Base-by-base conservation (phyloP, 805 yeast genomes). In the Spathaspora arborariae region DNA sequence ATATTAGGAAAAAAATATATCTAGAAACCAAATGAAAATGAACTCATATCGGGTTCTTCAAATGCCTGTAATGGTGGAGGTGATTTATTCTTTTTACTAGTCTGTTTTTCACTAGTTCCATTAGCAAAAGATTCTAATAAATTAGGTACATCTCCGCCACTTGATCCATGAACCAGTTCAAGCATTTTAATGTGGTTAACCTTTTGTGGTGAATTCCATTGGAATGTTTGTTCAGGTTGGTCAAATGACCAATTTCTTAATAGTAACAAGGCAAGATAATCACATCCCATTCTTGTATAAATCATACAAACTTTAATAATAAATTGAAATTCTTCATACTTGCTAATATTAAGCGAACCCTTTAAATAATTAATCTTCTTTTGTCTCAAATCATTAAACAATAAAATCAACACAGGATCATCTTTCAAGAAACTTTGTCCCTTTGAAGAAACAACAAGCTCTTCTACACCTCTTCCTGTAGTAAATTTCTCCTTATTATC, bases 261-360 rank as follows among this genome's bases (percentile, higher is more conserved):
- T 40, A 90, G 61, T 44, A 80, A 75, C 20, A 87, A 58, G 0
- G 90, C 82, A 37, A 92, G 62, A 49, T 82, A 79, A 56, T 91
- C 96, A 65, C 98, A 91, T 0, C 98, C 98, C 96, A 91, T 88
- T 47, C 95, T 72, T 13, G 80, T 74, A 57, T 89, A 87, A 50
- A 89, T 84, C 33, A 76, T 68, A 6, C 86, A 75, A 6, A 84
- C 84, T 51, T 82, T 79, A 10, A 79, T 56, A 13, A 90, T 75
- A 56, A 84, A 82, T 4, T 74, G 69, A 46, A 78, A 80, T 56
- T 92, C 97, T 37, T 64, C 64, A 2, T 51, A 48, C 1, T 72
- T 66, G 22, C 64, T 65, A 8, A 80, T 62, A 6, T 72, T 69
- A 4, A 73, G 55, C 0, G 83, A 72, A 1, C 83, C 85, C 46